These are phyloP conservation scores for Spergularia bocconei DNA, from an alignment of 148 eudicot genomes.

Conservation along the genomic window DNA sequence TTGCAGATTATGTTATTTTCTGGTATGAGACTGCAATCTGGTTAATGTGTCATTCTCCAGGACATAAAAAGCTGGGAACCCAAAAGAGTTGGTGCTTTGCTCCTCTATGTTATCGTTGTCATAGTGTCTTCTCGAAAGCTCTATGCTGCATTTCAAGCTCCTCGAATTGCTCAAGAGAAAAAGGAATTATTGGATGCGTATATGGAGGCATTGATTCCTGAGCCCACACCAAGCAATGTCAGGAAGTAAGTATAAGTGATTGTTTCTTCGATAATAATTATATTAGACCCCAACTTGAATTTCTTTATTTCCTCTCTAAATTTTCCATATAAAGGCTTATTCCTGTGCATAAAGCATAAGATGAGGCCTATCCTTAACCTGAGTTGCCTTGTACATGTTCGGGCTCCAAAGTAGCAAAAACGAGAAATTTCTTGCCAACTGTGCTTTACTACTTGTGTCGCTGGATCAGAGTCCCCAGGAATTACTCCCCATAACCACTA, in stretches of 20 bases:
- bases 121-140: slow-evolving; percentile 52
- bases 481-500: neutral
- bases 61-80: slow-evolving; percentile 75
- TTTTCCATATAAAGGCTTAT: no score
- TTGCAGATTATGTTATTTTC: neutral
- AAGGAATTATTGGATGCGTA: slow-evolving; percentile 70
- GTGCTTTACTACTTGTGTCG: neutral
- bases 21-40: neutral
- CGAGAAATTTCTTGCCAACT: neutral
- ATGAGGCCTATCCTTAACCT: neutral
- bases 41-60: slow-evolving; percentile 37
- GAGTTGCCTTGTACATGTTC: neutral
- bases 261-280: neutral
- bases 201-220: slow-evolving; percentile 93
- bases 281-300: neutral
- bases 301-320: neutral
- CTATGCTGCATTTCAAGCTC: slow-evolving; percentile 59
- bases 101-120: slow-evolving; percentile 46
- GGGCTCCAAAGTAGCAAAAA: neutral
- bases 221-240: slow-evolving; percentile 71
- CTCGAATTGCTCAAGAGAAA: slow-evolving; percentile 51
- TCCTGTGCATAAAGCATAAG: no score
- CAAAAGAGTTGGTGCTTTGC: slow-evolving; percentile 60
- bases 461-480: neutral
- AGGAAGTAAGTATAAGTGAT: slow-evolving; percentile 47